phyloP scores from a whole-genome alignment of 23 red algal genomes.

The Cyanidiococcus yangmingshanensis region DNA sequence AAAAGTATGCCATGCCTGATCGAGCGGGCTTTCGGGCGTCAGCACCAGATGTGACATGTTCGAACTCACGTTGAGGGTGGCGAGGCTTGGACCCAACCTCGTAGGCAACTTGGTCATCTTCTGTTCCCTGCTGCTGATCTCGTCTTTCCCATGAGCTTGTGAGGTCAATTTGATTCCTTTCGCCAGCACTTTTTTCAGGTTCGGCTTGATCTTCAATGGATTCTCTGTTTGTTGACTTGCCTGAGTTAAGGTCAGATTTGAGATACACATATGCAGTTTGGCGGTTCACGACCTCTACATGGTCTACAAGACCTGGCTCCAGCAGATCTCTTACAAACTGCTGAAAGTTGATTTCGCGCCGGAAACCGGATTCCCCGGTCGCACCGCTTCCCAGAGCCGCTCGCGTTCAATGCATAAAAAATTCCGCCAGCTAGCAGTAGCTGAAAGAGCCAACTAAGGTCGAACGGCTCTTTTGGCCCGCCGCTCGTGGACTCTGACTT shows the following conservation, averaged over 20 bases:
- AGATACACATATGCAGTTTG: constrained; percentile 69
- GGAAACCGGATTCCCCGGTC: neutral
- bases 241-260: neutral
- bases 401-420: neutral
- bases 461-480: neutral
- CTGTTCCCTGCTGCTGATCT: neutral
- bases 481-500: neutral
- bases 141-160: neutral
- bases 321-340: constrained; percentile 77
- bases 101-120: neutral
- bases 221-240: neutral
- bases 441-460: neutral
- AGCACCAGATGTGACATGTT: too few species aligned
- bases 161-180: neutral
- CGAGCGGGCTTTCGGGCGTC: neutral
- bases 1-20: constrained; percentile 1
- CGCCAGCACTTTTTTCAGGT: neutral
- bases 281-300: constrained; percentile 82
- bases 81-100: neutral
- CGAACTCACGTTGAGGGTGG: neutral
- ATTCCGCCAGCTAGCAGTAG: constrained; percentile 2
- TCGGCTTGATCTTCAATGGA: neutral
- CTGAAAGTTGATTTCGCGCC: constrained; percentile 86
- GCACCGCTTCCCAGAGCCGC: neutral
- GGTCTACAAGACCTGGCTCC: constrained; percentile 65